Evolutionary conservation across 2,329 filamentous ascomycete species (phyloP).

Genomic region (Apiospora aurea): DNA sequence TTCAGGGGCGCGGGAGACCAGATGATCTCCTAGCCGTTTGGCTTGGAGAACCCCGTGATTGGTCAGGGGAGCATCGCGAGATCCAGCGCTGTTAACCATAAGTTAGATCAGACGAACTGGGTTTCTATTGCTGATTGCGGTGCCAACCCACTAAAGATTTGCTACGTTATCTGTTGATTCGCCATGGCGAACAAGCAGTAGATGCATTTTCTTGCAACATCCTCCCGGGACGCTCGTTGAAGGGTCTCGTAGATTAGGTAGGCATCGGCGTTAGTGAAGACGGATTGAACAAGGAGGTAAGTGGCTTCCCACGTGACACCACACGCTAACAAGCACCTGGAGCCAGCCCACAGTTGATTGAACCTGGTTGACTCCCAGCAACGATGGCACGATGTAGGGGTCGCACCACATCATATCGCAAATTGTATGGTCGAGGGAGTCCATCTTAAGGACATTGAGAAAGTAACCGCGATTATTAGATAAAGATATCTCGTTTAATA

Average conservation of each 20-base stretch:
- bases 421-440: background rate
- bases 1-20: constrained; percentile 48
- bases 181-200: constrained; percentile 85
- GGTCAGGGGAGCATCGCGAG: constrained; percentile 81
- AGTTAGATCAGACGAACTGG: constrained; percentile 8
- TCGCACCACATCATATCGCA: background rate
- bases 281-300: background rate
- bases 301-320: background rate
- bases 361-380: background rate
- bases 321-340: background rate
- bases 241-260: background rate
- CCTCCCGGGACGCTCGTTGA: constrained; percentile 22
- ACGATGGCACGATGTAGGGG: background rate
- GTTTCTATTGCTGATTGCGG: background rate
- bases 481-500: background rate
- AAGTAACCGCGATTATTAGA: background rate
- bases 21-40: constrained; percentile 70
- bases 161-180: constrained; percentile 92
- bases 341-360: background rate
- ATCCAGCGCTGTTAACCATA: constrained; percentile 68
- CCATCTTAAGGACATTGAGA: background rate
- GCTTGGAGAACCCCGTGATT: constrained; percentile 83
- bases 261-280: background rate
- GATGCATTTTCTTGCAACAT: constrained; percentile 47
- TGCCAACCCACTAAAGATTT: constrained; percentile 68